A percentile compares a stretch with the other conserved stretches of the same genome.
Evolutionary conservation across 176 grass and related monocot species (phyloP).

Genomic region (Carex scoparia): DNA sequence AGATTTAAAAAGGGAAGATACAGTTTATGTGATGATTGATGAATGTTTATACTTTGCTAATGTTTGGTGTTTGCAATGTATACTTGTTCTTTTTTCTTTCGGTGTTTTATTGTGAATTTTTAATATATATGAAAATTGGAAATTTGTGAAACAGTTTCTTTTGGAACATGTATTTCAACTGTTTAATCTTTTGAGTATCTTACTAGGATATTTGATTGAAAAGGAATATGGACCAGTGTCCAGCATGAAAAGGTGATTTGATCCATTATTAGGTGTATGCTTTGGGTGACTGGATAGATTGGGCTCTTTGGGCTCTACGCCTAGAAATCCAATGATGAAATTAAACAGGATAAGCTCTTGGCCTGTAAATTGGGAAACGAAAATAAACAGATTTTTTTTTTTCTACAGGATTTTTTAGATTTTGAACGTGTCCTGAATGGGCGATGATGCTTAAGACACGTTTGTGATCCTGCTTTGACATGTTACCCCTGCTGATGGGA

Average conservation of each 20-base stretch:
- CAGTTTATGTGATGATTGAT: background rate
- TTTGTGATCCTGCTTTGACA: background rate
- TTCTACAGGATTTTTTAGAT: background rate
- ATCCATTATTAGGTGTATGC: background rate
- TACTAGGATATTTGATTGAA: background rate
- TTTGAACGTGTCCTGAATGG: background rate
- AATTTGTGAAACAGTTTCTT: background rate
- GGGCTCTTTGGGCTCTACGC: conserved; percentile 1
- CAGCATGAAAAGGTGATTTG: too few relatives aligned
- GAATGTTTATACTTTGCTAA: background rate
- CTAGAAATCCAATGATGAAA: background rate
- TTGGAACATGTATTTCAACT: background rate
- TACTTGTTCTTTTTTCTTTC: background rate
- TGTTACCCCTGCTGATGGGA: background rate
- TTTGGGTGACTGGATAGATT: background rate
- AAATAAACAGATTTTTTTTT: background rate
- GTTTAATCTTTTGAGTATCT: background rate
- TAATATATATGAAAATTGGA: too few relatives aligned
- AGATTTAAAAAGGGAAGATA: background rate
- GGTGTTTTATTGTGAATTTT: background rate
- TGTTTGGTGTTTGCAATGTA: background rate
- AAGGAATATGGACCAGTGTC: too few relatives aligned
- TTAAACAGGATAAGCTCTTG: background rate
- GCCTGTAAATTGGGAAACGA: background rate
- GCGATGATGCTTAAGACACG: background rate